Evolutionary conservation across 345 rosid genomes (phyloP).

Genomic region (Ceriops zippeliana): DNA sequence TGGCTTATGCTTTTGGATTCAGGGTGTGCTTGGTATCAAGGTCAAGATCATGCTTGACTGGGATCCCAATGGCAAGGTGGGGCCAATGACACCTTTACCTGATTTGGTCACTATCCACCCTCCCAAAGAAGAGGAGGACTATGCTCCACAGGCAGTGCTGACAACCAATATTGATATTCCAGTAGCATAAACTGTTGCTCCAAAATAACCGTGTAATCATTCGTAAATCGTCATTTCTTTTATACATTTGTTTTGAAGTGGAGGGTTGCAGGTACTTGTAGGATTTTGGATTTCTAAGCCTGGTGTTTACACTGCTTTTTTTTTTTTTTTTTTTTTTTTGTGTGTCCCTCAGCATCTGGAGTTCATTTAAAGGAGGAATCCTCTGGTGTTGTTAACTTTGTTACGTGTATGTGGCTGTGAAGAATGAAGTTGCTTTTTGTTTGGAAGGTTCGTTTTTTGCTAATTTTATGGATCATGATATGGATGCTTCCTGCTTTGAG

Average conservation of each 20-base stretch:
- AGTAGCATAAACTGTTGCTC: conserved; percentile 24
- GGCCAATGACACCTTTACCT: conserved; percentile 68
- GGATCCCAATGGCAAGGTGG: conserved; percentile 64
- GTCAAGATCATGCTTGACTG: conserved; percentile 74
- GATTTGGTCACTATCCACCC: conserved; percentile 74
- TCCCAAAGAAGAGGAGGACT: conserved; percentile 62
- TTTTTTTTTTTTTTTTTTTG: not conserved
- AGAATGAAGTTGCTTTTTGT: too few relatives aligned
- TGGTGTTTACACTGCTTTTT: not conserved
- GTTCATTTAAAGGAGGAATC: not conserved
- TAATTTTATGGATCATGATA: too few relatives aligned
- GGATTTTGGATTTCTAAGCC: not conserved
- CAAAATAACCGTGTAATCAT: not conserved
- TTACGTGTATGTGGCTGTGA: too few relatives aligned
- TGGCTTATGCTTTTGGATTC: not conserved
- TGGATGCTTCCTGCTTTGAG: too few relatives aligned
- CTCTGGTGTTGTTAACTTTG: too few relatives aligned
- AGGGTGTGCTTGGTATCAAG: conserved; percentile 79
- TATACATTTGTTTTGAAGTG: conserved; percentile 1
- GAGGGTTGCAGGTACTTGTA: conserved; percentile 1
- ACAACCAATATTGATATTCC: conserved; percentile 37
- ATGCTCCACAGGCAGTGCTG: conserved; percentile 19
- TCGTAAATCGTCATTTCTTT: not conserved
- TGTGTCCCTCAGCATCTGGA: not conserved
- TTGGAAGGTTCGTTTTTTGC: too few relatives aligned